Base-by-base conservation (phyloP, 2,329 filamentous ascomycete genomes). In the Sporothrix phasma region DNA sequence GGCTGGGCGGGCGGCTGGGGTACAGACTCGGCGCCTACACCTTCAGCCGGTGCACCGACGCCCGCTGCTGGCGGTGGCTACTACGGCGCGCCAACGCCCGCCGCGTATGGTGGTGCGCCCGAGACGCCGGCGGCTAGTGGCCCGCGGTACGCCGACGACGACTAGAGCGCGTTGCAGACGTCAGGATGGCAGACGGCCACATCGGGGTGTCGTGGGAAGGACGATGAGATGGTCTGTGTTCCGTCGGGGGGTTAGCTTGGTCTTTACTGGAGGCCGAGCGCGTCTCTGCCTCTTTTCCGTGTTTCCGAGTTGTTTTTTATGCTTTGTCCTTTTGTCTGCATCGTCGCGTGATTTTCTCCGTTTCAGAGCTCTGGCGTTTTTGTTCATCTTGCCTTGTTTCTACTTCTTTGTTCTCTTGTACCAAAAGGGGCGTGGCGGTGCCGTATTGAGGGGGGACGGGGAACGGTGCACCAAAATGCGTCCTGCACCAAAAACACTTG, bases 31-130 rank as follows among this genome's bases (percentile, higher is more conserved):
- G 88, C 87, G 2, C 85, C 86, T 1, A 89, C 87, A 0, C 87
- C 87, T 1, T 85, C 80, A 4, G 84, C 75, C 54, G 82, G 77
- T 64, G 88, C 88, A 17, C 87, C 88, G 0, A 92, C 88, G 0
- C 88, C 88, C 0, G 86, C 84, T 29, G 86, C 84, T 0, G 84
- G 81, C 59, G 84, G 84, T 61, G 77, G 74, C 17, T 82, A 82
- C 66, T 85, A 84, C 65, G 78, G 81, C 34, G 86, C 85, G 24
- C 84, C 85, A 0, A 88, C 85, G n/a, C 85, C 85, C 65, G 85
- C 84, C 1, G 86, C 86, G 4, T 83, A 81, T 64, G 77, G 75
- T 31, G 77, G 79, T 13, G 78, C 79, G 31, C 79, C 83, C 1
- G 85, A 85, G 72, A 86, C 84, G 19, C 84, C 86, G 31, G 85